Conservation (phyloP, 176 grass and related monocot genomes). For the Typha latifolia region DNA sequence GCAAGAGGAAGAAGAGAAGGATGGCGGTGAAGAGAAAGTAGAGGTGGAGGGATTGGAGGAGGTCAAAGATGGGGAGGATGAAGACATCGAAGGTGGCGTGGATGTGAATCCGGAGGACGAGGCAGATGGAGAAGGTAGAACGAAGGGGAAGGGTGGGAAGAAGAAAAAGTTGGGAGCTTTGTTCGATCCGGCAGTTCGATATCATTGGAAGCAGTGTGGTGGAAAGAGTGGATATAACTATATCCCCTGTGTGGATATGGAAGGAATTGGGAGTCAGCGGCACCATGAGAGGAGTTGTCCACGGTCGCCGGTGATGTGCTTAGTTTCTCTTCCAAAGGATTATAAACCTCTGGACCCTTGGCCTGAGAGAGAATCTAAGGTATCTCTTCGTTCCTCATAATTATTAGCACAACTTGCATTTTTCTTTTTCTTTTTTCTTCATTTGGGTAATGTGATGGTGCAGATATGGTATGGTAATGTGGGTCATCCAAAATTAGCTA, state of each 20-base stretch:
- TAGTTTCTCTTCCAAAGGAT: conserved; percentile 70
- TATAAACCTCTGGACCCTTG: conserved; percentile 57
- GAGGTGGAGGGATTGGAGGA: conserved; percentile 27
- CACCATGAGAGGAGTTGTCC: conserved; percentile 85
- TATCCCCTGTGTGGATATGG: conserved; percentile 71
- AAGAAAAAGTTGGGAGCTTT: conserved; percentile 65
- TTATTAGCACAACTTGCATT: background rate
- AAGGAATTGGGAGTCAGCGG: conserved; percentile 58
- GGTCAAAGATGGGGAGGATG: conserved; percentile 10
- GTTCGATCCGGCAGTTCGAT: conserved; percentile 44
- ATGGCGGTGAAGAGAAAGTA: conserved; percentile 1
- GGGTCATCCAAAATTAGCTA: conserved; percentile 62
- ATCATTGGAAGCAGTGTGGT: conserved; percentile 81
- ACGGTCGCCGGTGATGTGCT: conserved; percentile 52
- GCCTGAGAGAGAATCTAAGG: conserved; percentile 79
- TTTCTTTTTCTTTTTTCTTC: conserved; percentile 7
- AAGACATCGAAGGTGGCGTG: conserved; percentile 16
- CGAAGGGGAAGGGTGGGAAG: conserved; percentile 8
- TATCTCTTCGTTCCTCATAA: background rate
- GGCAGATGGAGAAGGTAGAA: conserved; percentile 10
- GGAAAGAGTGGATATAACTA: conserved; percentile 64
- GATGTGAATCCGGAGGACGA: conserved; percentile 24
- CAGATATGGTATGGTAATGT: conserved; percentile 79
- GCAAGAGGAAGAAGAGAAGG: conserved; percentile 35
- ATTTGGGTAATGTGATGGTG: conserved; percentile 9